A percentile compares a stretch with the other conserved stretches of the same genome.
These are phyloP conservation scores for Skeletonema costatum DNA, from an alignment of 108 stramenopile genomes.

Conservation along the genomic window DNA sequence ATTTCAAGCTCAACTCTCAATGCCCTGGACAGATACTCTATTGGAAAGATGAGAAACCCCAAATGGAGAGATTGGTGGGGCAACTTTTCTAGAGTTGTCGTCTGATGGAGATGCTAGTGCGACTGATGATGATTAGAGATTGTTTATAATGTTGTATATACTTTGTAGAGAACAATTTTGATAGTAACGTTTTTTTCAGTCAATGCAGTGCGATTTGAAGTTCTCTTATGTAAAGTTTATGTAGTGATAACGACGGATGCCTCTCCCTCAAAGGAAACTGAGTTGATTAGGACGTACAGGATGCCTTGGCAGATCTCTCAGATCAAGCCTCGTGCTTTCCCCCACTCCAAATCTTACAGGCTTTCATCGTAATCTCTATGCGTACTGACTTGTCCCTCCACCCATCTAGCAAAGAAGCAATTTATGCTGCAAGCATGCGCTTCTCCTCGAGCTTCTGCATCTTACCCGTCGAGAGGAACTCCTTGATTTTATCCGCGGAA, in stretches of 20 bases:
- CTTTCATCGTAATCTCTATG: background rate
- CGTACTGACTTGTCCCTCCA: background rate
- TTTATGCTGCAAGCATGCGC: conserved; percentile 29
- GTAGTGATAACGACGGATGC: background rate
- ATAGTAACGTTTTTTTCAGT: background rate
- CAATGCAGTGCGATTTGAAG: background rate
- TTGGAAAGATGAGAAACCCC: background rate
- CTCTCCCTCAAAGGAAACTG: background rate
- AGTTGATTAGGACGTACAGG: background rate
- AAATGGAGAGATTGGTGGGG: conserved; percentile 28
- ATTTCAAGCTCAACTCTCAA: conserved; percentile 3
- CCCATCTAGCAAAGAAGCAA: background rate
- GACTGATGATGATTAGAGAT: background rate
- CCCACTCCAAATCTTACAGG: background rate
- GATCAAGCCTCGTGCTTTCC: background rate
- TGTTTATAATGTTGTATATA: background rate
- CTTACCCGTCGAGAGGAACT: conserved; percentile 69
- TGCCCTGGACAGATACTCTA: background rate
- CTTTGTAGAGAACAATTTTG: background rate
- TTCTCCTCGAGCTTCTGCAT: conserved; percentile 82
- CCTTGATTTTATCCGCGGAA: conserved; percentile 72
- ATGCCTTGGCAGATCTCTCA: background rate
- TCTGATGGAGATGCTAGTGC: background rate
- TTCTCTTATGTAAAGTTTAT: background rate
- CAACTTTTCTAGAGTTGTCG: conserved; percentile 22